Evolutionary conservation across 768 basidiomycete genomes (phyloP).

Genomic region (Agaricus sinodeliciosus): DNA sequence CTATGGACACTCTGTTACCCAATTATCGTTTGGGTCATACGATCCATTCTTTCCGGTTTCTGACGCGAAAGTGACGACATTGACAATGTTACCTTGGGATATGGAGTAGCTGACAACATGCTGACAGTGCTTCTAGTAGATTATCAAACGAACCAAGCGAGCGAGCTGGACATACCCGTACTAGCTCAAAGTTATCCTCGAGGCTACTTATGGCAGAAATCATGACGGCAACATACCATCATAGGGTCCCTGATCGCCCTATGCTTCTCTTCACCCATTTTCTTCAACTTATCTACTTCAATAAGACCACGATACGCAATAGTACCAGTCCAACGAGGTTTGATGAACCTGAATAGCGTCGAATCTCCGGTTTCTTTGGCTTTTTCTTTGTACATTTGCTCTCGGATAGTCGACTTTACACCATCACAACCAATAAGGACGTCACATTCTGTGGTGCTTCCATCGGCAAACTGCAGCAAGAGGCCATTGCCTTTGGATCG

Average conservation of each 20-base stretch:
- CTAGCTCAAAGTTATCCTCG: not conserved
- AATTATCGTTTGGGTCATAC: constrained; percentile 10
- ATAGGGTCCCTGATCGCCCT: constrained; percentile 14
- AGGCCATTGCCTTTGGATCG: constrained; percentile 19
- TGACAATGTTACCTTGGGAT: constrained; percentile 37
- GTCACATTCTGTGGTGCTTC: constrained; percentile 22
- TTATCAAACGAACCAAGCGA: not conserved
- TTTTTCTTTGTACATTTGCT: constrained; percentile 8
- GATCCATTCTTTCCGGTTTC: constrained; percentile 13
- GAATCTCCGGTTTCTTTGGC: constrained; percentile 13
- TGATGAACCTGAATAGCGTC: constrained; percentile 1
- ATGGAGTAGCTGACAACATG: constrained; percentile 42
- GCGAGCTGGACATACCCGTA: constrained; percentile 14
- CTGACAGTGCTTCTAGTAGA: constrained; percentile 18
- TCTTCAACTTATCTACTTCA: constrained; percentile 17
- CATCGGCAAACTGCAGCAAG: constrained; percentile 20
- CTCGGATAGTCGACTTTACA: constrained; percentile 15
- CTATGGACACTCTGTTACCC: constrained; percentile 12
- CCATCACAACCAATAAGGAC: constrained; percentile 25
- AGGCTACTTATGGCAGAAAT: not conserved
- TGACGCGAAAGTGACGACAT: constrained; percentile 34
- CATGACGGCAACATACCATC: constrained; percentile 1
- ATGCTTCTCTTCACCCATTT: constrained; percentile 16
- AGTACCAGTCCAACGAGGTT: constrained; percentile 30
- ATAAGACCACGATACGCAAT: constrained; percentile 28